Evolutionary conservation across 805 yeast species (phyloP).

Genomic region (Candida montana): DNA sequence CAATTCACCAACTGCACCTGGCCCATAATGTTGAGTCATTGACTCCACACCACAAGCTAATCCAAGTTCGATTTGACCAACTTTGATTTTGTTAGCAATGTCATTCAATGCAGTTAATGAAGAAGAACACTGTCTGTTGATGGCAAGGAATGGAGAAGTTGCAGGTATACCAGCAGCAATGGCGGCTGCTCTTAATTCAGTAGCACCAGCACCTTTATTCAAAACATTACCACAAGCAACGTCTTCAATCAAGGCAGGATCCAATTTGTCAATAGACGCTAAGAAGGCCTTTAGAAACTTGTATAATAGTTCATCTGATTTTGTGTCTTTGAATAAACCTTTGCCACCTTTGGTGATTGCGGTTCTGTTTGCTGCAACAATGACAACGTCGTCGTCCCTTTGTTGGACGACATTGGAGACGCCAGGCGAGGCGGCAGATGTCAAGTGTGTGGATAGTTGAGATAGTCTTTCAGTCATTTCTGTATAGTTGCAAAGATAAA

Average conservation of each 20-base stretch:
- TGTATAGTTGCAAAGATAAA: no score
- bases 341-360: slow-evolving; percentile 84
- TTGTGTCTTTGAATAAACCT: slow-evolving; percentile 79
- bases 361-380: slow-evolving; percentile 86
- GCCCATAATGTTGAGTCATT: slow-evolving; percentile 89
- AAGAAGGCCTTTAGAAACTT: slow-evolving; percentile 61
- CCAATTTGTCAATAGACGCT: slow-evolving; percentile 40
- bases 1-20: slow-evolving; percentile 60
- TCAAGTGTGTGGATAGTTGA: slow-evolving; percentile 30
- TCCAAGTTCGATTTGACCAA: slow-evolving; percentile 89
- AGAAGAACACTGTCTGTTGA: slow-evolving; percentile 93
- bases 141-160: slow-evolving; percentile 69
- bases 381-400: slow-evolving; percentile 71
- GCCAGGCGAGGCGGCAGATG: slow-evolving; percentile 5
- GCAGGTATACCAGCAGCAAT: slow-evolving; percentile 89
- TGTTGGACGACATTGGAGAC: slow-evolving; percentile 7
- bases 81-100: slow-evolving; percentile 79
- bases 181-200: slow-evolving; percentile 88
- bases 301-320: slow-evolving; percentile 71
- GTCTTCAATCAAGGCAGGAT: slow-evolving; percentile 66
- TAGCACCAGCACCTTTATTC: slow-evolving; percentile 90
- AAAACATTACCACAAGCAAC: slow-evolving; percentile 88
- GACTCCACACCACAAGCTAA: slow-evolving; percentile 92
- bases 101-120: slow-evolving; percentile 89
- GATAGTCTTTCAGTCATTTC: slow-evolving; percentile 26